Percentiles rank a stretch among this genome's conserved stretches.
phyloP scores from a whole-genome alignment of 176 grass and related monocot species.

The Echinochloa phyllopogon region DNA sequence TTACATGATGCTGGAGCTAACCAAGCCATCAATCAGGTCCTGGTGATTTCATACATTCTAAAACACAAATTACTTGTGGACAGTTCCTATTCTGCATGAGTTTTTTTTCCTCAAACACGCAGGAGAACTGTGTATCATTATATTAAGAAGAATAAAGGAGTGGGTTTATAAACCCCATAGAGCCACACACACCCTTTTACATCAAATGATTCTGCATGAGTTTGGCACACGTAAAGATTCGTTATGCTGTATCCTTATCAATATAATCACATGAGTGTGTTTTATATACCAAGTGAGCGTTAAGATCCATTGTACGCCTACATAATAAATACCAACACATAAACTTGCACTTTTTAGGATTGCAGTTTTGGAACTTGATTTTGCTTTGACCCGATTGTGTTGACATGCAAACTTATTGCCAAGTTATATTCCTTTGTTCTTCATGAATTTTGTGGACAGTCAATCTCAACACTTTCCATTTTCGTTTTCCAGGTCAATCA shows the following conservation, averaged over 20 bases:
- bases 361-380: conserved; percentile 7
- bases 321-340: conserved; percentile 6
- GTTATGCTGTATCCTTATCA: conserved; percentile 13
- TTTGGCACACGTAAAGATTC: conserved; percentile 2
- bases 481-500: conserved; percentile 85
- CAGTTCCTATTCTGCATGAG: neutral
- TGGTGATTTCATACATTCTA: conserved; percentile 27
- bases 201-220: neutral
- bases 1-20: conserved; percentile 92
- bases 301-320: conserved; percentile 4
- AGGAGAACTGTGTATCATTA: too few relatives aligned
- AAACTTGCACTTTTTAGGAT: conserved; percentile 8
- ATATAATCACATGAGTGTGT: conserved; percentile 19
- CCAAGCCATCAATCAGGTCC: conserved; percentile 93
- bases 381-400: neutral
- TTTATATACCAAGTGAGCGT: conserved; percentile 12
- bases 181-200: too few relatives aligned
- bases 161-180: too few relatives aligned
- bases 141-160: too few relatives aligned
- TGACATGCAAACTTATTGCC: conserved; percentile 23
- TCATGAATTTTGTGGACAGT: conserved; percentile 29
- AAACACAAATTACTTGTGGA: conserved; percentile 37
- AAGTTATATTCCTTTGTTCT: neutral
- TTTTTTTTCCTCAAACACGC: too few relatives aligned
- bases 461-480: conserved; percentile 1